phyloP scores from a whole-genome alignment of 2,329 filamentous ascomycete species.

The Aureobasidium sp. region DNA sequence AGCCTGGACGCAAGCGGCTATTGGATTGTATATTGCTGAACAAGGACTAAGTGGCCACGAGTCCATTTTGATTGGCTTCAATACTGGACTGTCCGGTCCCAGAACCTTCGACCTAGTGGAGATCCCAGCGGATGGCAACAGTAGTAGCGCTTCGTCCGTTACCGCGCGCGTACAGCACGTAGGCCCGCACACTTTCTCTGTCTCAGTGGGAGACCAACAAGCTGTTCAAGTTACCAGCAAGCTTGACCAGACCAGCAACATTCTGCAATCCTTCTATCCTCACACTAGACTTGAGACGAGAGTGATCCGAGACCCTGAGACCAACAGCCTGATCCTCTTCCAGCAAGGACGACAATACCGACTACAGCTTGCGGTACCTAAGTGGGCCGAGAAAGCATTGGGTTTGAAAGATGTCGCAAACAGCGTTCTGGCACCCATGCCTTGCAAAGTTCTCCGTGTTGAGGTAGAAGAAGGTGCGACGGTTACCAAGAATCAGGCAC shows the following conservation, averaged over 20 bases:
- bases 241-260: slow-evolving; percentile 38
- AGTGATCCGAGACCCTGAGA: slow-evolving; percentile 56
- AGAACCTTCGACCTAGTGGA: slow-evolving; percentile 53
- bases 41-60: slow-evolving; percentile 39
- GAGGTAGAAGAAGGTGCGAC: slow-evolving; percentile 74
- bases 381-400: slow-evolving; percentile 82
- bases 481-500: slow-evolving; percentile 76
- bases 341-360: slow-evolving; percentile 56
- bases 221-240: slow-evolving; percentile 40
- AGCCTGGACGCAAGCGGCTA: slow-evolving; percentile 76
- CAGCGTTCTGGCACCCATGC: slow-evolving; percentile 89
- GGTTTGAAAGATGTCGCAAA: slow-evolving; percentile 74
- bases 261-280: slow-evolving; percentile 70
- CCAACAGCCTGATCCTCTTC: slow-evolving; percentile 59
- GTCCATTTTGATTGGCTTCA: slow-evolving; percentile 48
- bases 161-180: slow-evolving; percentile 36
- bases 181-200: slow-evolving; percentile 43
- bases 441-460: slow-evolving; percentile 88
- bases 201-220: slow-evolving; percentile 34
- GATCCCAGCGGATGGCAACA: slow-evolving; percentile 37
- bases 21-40: slow-evolving; percentile 52
- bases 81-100: slow-evolving; percentile 52
- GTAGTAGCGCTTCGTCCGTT: slow-evolving; percentile 31
- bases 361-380: slow-evolving; percentile 51
- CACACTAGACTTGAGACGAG: slow-evolving; percentile 73